phyloP scores from a whole-genome alignment of 2,329 filamentous ascomycete species.

The Pseudocercospora crystallina region DNA sequence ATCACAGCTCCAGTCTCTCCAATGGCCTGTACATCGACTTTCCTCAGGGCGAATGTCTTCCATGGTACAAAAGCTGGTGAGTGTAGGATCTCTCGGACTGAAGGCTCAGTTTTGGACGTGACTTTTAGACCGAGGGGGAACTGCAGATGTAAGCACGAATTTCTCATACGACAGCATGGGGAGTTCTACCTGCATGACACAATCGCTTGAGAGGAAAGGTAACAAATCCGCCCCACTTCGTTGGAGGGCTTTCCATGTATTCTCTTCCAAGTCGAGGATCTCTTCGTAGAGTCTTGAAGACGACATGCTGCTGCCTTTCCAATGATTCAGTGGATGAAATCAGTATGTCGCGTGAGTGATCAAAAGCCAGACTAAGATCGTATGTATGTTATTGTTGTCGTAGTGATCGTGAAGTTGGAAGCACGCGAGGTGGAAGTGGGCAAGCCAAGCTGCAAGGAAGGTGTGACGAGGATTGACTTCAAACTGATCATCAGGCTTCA shows the following conservation, averaged over 20 bases:
- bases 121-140: slow-evolving; percentile 30
- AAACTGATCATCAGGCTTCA: no score
- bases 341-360: background rate
- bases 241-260: slow-evolving; percentile 32
- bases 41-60: slow-evolving; percentile 28
- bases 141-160: background rate
- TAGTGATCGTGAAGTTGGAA: background rate
- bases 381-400: background rate
- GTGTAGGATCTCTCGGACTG: slow-evolving; percentile 30
- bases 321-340: background rate
- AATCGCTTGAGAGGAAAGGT: slow-evolving; percentile 29
- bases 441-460: no score
- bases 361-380: no score
- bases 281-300: slow-evolving; percentile 16
- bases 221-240: slow-evolving; percentile 25
- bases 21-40: slow-evolving; percentile 29
- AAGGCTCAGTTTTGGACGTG: slow-evolving; percentile 26
- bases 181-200: slow-evolving; percentile 27
- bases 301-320: slow-evolving; percentile 9
- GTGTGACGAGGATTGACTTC: no score
- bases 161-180: background rate
- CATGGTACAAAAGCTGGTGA: slow-evolving; percentile 31
- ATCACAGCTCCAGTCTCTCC: slow-evolving; percentile 30
- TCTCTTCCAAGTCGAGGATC: slow-evolving; percentile 30
- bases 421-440: background rate